These are phyloP conservation scores for Nelumbo lutea DNA, from an alignment of 164 flowering plant species.

Conservation along the genomic window DNA sequence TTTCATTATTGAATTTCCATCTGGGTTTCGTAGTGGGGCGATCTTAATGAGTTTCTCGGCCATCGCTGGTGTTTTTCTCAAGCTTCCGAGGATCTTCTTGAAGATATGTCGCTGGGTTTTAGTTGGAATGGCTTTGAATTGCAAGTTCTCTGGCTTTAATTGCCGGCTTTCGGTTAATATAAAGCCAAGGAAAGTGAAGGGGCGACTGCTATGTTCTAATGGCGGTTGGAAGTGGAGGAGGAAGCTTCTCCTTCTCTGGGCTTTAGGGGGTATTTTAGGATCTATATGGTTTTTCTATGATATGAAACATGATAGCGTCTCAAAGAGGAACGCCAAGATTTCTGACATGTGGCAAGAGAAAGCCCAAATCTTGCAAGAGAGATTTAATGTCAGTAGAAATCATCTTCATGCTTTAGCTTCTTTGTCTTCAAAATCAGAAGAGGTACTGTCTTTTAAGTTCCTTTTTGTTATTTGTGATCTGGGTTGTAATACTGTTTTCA, in stretches of 20 bases:
- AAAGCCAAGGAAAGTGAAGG: slow-evolving; percentile 37
- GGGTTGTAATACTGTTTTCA: not conserved
- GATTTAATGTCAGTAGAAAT: slow-evolving; percentile 50
- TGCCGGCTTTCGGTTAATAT: slow-evolving; percentile 26
- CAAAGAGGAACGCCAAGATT: slow-evolving; percentile 15
- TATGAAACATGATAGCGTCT: slow-evolving; percentile 11
- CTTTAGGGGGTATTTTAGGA: slow-evolving; percentile 25
- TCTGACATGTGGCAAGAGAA: slow-evolving; percentile 22
- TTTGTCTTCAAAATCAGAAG: slow-evolving; percentile 41
- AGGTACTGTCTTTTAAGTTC: slow-evolving; percentile 27
- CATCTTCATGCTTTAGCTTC: slow-evolving; percentile 43
- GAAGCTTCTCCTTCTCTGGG: slow-evolving; percentile 27
- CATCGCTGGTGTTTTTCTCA: slow-evolving; percentile 30
- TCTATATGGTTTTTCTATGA: slow-evolving; percentile 30
- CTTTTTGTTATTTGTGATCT: not conserved
- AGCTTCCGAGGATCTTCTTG: slow-evolving; percentile 37
- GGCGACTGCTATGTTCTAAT: slow-evolving; percentile 22
- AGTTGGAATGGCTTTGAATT: slow-evolving; percentile 52
- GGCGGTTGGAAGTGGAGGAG: slow-evolving; percentile 37
- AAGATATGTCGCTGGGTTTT: slow-evolving; percentile 47
- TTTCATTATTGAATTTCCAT: slow-evolving; percentile 5
- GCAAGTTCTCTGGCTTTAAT: slow-evolving; percentile 33
- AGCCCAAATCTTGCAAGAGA: slow-evolving; percentile 28
- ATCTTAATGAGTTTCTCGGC: slow-evolving; percentile 43
- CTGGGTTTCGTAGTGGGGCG: slow-evolving; percentile 12